Base-by-base conservation (phyloP, 73 alveolate genomes). In the Paraurostyla sp. region DNA sequence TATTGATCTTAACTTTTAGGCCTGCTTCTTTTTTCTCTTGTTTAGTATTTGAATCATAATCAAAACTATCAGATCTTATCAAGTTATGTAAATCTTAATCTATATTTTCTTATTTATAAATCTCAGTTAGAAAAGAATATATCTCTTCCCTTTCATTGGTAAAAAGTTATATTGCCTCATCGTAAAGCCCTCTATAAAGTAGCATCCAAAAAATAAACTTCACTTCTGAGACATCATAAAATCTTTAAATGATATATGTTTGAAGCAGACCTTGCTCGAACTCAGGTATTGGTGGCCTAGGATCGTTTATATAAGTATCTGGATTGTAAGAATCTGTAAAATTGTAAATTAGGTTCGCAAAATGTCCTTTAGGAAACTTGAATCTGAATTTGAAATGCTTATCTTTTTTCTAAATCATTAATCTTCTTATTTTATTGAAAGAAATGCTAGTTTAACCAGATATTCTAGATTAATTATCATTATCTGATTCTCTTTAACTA, bases 151-250 rank as follows among this genome's bases (percentile, higher is more conserved):
- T 69, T 6, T 69, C 63, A 36, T 69, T 69, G 4, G 13, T 18
- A 29, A 11, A n/a, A 0, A 33, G 16, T 11, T 69, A 18, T n/a
- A 69, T 69, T 16, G 84, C 84, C 30, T 33, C 32, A 4, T 69
- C 60, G 46, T 7, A 18, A 9, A 69, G 13, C 2, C 38, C 84
- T 9, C 1, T 23, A 2, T 69, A 9, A 4, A 69, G 35, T 15
- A 69, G 84, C 41, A 69, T 69, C 84, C 84, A 69, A 35, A 69
- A 69, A 69, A 33, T 69, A 46, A 69, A 69, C 23, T 69, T 62
- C 32, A 69, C 58, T 1, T 40, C 57, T 23, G 29, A 9, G 6
- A 69, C 35, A 69, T 69, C 52, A 46, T 69, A 69, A 38, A 69
- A 38, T 15, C 29, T 23, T 7, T 69, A 23, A n/a, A 33, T 46